These are phyloP conservation scores for Sclerotinia minor DNA, from an alignment of 2,329 filamentous ascomycete species.

Conservation along the genomic window DNA sequence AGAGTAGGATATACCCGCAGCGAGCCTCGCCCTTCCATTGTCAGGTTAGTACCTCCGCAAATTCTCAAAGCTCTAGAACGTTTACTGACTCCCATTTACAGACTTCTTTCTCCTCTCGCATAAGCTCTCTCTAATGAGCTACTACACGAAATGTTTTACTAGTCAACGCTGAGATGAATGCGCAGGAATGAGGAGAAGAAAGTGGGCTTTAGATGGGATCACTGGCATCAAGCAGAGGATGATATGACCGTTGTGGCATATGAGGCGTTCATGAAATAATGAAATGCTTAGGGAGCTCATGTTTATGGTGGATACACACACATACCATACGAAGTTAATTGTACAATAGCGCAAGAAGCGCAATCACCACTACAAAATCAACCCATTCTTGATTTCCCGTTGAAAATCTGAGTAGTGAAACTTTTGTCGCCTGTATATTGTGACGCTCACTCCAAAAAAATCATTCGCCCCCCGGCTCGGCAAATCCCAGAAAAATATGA, in stretches of 20 bases:
- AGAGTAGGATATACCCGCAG: slow-evolving; percentile 83
- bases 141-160: slow-evolving; percentile 16
- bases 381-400: slow-evolving; percentile 15
- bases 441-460: not conserved
- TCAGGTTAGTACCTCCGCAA: slow-evolving; percentile 54
- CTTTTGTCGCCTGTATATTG: not conserved
- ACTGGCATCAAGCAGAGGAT: not conserved
- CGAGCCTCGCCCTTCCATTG: slow-evolving; percentile 80
- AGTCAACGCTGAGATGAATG: not conserved
- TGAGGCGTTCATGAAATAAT: slow-evolving; percentile 36
- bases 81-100: slow-evolving; percentile 40
- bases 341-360: slow-evolving; percentile 37
- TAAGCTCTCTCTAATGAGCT: slow-evolving; percentile 43
- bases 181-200: not conserved
- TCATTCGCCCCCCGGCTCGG: slow-evolving; percentile 28
- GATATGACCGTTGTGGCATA: slow-evolving; percentile 33
- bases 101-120: slow-evolving; percentile 65
- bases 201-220: not conserved
- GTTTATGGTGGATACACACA: slow-evolving; percentile 28
- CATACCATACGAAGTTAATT: slow-evolving; percentile 34
- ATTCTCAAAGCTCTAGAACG: not conserved
- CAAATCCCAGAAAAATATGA: slow-evolving; percentile 27
- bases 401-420: not conserved
- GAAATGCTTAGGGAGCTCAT: slow-evolving; percentile 25
- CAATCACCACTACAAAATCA: slow-evolving; percentile 37